Conservation (phyloP, 306 rosid species). For the Vachellia pachyceras region DNA sequence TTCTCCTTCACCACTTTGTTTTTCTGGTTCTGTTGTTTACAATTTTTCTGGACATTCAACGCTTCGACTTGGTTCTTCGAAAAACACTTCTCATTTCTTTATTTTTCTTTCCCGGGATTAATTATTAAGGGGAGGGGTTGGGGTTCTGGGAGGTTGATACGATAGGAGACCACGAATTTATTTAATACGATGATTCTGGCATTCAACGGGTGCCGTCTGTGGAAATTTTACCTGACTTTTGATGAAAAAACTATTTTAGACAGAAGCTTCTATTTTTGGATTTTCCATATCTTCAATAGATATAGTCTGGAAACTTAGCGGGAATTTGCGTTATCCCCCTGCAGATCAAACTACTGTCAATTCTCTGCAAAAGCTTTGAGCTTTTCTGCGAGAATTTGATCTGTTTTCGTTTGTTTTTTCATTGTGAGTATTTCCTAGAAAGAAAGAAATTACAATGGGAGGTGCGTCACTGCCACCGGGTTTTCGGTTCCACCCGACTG, state of each 20-base stretch:
- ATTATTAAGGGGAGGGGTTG: conserved; percentile 31
- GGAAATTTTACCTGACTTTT: conserved; percentile 59
- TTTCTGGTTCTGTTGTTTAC: neutral
- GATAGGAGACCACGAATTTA: conserved; percentile 38
- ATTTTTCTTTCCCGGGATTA: conserved; percentile 34
- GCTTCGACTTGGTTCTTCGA: neutral
- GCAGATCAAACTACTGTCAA: neutral
- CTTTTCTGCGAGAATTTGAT: neutral
- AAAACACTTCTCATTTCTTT: neutral
- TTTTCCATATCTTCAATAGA: conserved; percentile 73
- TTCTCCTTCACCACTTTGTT: conserved; percentile 3
- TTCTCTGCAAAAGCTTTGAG: neutral
- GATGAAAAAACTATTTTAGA: conserved; percentile 58
- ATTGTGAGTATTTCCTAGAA: conserved; percentile 1
- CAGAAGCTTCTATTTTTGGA: conserved; percentile 89
- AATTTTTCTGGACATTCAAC: conserved; percentile 25
- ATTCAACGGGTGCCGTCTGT: conserved; percentile 52
- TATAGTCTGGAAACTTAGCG: conserved; percentile 64
- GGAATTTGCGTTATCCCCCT: neutral
- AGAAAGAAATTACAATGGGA: conserved; percentile 42
- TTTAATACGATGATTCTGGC: conserved; percentile 75
- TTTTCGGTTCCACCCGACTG: conserved; percentile 90
- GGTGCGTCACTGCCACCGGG: conserved; percentile 76
- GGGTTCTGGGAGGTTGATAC: conserved; percentile 41
- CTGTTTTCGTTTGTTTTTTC: conserved; percentile 6